Conservation (phyloP, 140 eudicot genomes). For the Artemisia princeps region DNA sequence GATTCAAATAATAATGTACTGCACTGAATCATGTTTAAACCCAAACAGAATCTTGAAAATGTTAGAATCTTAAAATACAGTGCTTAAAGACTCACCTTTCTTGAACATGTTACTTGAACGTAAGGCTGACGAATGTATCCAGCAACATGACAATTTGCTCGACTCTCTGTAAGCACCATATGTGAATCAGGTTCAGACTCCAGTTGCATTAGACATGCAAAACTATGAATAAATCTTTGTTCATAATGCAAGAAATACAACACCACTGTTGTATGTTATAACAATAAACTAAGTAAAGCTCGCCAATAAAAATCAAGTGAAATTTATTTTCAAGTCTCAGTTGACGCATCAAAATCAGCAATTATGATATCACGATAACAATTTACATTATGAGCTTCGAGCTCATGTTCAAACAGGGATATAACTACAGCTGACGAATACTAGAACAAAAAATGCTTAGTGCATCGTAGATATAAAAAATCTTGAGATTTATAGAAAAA, state of each 20-base stretch:
- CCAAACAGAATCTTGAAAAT: neutral
- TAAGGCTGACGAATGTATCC: constrained; percentile 41
- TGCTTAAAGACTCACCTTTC: constrained; percentile 32
- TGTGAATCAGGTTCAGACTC: constrained; percentile 17
- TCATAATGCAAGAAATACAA: neutral
- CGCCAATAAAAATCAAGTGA: neutral
- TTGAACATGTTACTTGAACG: constrained; percentile 24
- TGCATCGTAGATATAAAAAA: neutral
- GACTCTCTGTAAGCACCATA: constrained; percentile 35
- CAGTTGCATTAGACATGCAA: constrained; percentile 10
- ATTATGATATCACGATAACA: constrained; percentile 5
- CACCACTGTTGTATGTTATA: neutral
- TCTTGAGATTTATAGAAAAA: neutral
- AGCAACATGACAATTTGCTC: constrained; percentile 21
- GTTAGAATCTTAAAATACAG: neutral
- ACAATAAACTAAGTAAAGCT: neutral
- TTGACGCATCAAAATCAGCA: constrained; percentile 12
- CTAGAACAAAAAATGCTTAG: neutral
- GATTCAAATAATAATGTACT: constrained; percentile 8
- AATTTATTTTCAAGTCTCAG: neutral
- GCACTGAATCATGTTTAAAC: neutral
- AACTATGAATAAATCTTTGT: neutral
- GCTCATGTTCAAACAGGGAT: constrained; percentile 1
- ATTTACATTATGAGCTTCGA: neutral
- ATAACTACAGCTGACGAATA: neutral